A percentile compares a stretch with the other conserved stretches of the same genome.
phyloP scores from a whole-genome alignment of 2,329 filamentous ascomycete genomes.

The Ceratocystis alfenasii region DNA sequence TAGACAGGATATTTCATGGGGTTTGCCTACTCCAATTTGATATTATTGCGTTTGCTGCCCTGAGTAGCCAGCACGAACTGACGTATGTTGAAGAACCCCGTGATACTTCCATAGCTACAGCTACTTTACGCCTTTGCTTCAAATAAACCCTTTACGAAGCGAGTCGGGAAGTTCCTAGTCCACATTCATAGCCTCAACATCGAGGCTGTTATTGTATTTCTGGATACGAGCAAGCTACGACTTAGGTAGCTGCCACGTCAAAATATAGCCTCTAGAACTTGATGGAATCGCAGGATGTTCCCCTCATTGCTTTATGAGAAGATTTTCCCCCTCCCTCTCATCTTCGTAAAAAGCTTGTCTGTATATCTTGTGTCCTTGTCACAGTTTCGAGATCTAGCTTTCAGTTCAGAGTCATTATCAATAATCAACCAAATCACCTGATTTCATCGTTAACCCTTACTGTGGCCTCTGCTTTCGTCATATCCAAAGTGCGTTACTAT shows the following conservation, averaged over 20 bases:
- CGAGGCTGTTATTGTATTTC: not conserved
- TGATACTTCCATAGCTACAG: not conserved
- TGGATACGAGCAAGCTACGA: not conserved
- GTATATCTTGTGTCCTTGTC: not conserved
- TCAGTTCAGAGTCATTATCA: not conserved
- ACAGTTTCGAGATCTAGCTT: not conserved
- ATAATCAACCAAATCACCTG: not conserved
- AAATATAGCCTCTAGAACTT: not conserved
- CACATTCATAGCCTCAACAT: not conserved
- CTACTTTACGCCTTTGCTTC: not conserved
- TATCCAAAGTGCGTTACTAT: not conserved
- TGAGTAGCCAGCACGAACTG: not conserved
- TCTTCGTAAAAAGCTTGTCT: not conserved
- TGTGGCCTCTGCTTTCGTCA: slow-evolving; percentile 1
- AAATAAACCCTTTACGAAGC: not conserved
- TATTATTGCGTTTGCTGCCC: not conserved
- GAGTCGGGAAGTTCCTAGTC: not conserved
- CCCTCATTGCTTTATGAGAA: not conserved
- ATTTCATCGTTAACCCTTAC: slow-evolving; percentile 6
- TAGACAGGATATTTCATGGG: not conserved
- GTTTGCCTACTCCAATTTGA: not conserved
- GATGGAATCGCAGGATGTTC: not conserved
- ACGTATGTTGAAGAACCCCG: not conserved
- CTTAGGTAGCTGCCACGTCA: not conserved
- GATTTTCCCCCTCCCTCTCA: not conserved